Conservation (phyloP, 2,329 filamentous ascomycete species). For the Fusarium incarnatum region DNA sequence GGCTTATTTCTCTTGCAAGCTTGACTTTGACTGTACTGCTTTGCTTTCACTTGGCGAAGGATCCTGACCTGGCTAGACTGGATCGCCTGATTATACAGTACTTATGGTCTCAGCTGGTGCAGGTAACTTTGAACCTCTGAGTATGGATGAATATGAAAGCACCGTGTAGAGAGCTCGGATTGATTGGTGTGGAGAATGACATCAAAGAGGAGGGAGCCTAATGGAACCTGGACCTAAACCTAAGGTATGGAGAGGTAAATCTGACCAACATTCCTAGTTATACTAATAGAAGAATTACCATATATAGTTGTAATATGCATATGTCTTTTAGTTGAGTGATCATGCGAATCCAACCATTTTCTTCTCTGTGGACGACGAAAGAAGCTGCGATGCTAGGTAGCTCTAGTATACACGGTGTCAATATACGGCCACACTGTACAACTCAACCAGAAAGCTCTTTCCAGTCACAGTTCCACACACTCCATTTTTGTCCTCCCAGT, state of each 20-base stretch:
- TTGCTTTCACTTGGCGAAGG: neutral
- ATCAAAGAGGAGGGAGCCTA: slow-evolving; percentile 8
- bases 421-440: neutral
- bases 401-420: neutral
- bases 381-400: neutral
- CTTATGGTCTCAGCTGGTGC: neutral
- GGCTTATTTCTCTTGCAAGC: slow-evolving; percentile 1
- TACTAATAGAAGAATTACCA: neutral
- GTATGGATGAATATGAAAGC: neutral
- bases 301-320: neutral
- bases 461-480: slow-evolving; percentile 13
- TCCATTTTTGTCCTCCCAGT: slow-evolving; percentile 22
- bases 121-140: neutral
- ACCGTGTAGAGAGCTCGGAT: neutral
- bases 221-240: neutral
- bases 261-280: no score
- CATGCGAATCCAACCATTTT: neutral
- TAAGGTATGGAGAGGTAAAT: neutral
- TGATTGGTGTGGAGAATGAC: slow-evolving; percentile 19
- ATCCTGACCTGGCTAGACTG: neutral
- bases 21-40: neutral
- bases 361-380: neutral
- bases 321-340: neutral
- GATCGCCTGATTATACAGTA: neutral
- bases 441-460: neutral